Base-by-base conservation (phyloP, 2,329 filamentous ascomycete species). In the Chrysosporium queenslandicum region DNA sequence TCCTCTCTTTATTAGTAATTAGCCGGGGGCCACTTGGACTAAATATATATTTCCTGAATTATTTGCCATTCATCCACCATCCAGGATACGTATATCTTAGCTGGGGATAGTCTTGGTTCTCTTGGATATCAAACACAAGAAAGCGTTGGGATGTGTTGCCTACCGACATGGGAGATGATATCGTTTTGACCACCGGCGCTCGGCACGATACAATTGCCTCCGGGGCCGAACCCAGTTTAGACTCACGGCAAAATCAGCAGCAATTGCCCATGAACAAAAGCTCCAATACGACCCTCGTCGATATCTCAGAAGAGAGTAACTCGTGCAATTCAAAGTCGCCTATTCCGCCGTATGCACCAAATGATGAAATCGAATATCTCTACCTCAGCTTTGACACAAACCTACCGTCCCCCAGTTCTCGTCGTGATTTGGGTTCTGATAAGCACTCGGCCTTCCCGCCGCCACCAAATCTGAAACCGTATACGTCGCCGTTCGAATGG, bases 401-500 rank as follows among this genome's bases (percentile, higher is more conserved):
- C 12, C 63, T 85, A 1, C 80, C 81, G 1, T 67, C 69, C 2
- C 68, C 70, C 53, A 56, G 63, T 60, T 16, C 58, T 67, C 53
- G 60, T 62, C 53, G 54, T 64, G 53, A 57, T 66, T 59, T 54
- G 67, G 49, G 51, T 59, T n/a, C 2, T 60, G 62, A 16, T 60
- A 65, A 34, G 61, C 63, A 7, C 56, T 71, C 27, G 20, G n/a
- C 14, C n/a, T 66, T 76, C 1, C 83, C 83, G 42, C 67, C 74
- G 49, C 73, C 71, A 21, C 87, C 86, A 3, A 74, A 87, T 64
- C 77, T 94, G 23, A 74, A 72, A 30, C 74, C 76, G 53, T 94
- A 81, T 61, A 71, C 67, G 1, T 83, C 86, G 8, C 90, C 90
- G 0, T 82, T 88, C 58, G 73, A 77, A 8, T 94, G 89, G 87